Evolutionary conservation across 2,329 filamentous ascomycete species (phyloP).

Genomic region (Orbilia brochopaga): DNA sequence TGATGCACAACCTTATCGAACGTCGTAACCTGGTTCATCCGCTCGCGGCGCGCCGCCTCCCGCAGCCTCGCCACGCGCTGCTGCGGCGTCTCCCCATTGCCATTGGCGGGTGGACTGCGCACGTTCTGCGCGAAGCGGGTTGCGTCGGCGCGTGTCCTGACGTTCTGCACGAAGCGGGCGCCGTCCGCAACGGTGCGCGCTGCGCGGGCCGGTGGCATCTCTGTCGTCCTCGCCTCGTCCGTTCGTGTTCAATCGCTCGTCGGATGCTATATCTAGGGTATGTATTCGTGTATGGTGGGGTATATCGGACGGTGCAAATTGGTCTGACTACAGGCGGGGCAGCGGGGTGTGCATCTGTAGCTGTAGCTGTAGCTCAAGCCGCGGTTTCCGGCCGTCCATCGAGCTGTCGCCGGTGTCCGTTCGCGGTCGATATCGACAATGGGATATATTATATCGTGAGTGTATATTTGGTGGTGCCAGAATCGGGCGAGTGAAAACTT

Average conservation of each 20-base stretch:
- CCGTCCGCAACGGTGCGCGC: constrained; percentile 47
- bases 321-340: neutral
- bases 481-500: constrained; percentile 26
- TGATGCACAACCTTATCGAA: constrained; percentile 65
- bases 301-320: neutral
- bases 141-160: constrained; percentile 46
- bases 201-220: constrained; percentile 35
- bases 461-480: constrained; percentile 22
- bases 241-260: neutral
- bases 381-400: constrained; percentile 1
- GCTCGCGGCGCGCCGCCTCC: constrained; percentile 61
- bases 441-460: neutral
- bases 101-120: constrained; percentile 30
- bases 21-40: constrained; percentile 62
- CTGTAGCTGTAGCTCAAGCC: constrained; percentile 17
- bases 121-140: constrained; percentile 48
- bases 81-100: constrained; percentile 61
- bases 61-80: constrained; percentile 64
- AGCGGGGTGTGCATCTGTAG: neutral
- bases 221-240: neutral
- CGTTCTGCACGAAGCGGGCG: constrained; percentile 47
- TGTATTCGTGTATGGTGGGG: neutral
- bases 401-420: neutral
- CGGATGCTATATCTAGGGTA: neutral
- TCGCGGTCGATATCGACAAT: neutral